A percentile compares a stretch with the other conserved stretches of the same genome.
Conservation (phyloP, 257 asterid genomes). For the Solanum chiquidenum region DNA sequence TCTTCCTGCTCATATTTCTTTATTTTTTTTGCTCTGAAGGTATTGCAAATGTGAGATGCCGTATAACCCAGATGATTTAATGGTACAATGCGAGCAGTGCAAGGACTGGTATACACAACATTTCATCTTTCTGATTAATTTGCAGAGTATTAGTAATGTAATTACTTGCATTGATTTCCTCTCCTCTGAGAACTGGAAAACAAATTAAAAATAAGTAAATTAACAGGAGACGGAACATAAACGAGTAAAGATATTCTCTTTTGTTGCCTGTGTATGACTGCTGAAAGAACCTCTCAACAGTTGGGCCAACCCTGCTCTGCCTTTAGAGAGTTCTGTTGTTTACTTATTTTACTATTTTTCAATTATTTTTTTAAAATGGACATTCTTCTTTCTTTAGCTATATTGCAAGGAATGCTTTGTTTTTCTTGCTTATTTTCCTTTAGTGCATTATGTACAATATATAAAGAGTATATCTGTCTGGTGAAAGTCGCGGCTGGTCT, state of each 20-base stretch:
- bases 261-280: neutral
- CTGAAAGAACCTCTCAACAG: neutral
- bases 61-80: constrained; percentile 60
- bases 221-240: neutral
- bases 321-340: neutral
- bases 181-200: neutral
- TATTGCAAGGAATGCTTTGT: neutral
- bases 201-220: neutral
- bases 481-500: neutral
- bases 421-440: neutral
- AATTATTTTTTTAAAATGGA: neutral
- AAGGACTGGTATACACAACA: constrained; percentile 44
- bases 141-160: neutral
- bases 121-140: neutral
- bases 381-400: neutral
- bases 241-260: neutral
- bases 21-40: constrained; percentile 18
- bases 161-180: neutral
- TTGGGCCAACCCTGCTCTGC: neutral
- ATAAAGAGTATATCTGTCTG: neutral
- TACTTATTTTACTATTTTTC: neutral
- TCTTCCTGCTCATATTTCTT: neutral
- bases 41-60: constrained; percentile 80
- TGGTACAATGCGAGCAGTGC: constrained; percentile 70
- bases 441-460: neutral